Evolutionary conservation across 75 land plant species (phyloP).

Genomic region (Adiantum capillusveneris): DNA sequence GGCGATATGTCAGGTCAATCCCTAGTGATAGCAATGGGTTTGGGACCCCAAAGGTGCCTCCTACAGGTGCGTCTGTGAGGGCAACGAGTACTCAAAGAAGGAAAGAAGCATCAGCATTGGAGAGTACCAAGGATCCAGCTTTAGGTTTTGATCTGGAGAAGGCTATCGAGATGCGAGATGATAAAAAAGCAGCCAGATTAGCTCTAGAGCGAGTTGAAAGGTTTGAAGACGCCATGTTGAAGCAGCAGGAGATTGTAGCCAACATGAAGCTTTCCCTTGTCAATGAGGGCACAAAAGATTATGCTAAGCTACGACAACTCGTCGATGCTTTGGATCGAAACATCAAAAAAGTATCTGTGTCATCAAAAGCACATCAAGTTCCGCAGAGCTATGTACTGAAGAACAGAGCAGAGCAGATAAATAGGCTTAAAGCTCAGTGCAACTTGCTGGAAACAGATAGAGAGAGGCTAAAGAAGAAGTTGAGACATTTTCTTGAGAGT

Average conservation of each 20-base stretch:
- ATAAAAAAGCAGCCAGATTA: neutral
- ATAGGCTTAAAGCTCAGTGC: constrained; percentile 3
- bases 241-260: neutral
- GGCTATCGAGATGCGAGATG: constrained; percentile 2
- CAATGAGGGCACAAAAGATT: neutral
- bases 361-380: neutral
- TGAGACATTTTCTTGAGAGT: neutral
- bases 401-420: neutral
- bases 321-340: neutral
- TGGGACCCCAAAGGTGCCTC: too few species aligned
- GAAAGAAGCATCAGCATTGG: neutral
- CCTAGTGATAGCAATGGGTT: too few species aligned
- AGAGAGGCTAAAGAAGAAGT: neutral
- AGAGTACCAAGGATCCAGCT: neutral
- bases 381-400: neutral
- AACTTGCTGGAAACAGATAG: neutral
- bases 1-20: too few species aligned
- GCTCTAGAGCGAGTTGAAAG: neutral
- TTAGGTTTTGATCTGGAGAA: neutral
- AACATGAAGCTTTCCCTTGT: neutral
- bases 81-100: too few species aligned
- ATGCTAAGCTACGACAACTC: neutral
- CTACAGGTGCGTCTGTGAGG: too few species aligned
- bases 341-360: neutral
- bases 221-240: neutral